Evolutionary conservation across 495 filamentous ascomycete species (phyloP).

Genomic region (Aspergillus diversus): DNA sequence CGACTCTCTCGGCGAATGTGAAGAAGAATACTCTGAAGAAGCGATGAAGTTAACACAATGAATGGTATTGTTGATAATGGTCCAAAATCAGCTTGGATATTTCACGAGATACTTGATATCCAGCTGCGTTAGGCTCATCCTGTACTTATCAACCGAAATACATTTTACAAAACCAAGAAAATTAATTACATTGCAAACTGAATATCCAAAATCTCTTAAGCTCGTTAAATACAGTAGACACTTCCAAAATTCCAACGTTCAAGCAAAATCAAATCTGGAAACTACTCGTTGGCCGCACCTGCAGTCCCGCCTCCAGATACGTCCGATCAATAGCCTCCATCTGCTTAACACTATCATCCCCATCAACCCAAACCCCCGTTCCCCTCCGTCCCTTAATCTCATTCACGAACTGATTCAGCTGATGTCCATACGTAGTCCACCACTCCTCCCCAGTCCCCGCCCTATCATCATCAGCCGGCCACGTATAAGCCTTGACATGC

Average conservation of each 20-base stretch:
- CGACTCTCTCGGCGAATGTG: no score
- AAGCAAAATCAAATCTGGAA: constrained; percentile 8
- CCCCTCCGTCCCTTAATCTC: constrained; percentile 45
- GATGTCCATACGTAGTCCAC: constrained; percentile 57
- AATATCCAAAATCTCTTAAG: no score
- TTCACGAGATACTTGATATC: no score
- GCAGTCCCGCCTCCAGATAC: constrained; percentile 51
- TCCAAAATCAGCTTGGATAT: no score
- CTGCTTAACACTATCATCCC: constrained; percentile 54
- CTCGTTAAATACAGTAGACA: no score
- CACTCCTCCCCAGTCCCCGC: constrained; percentile 21
- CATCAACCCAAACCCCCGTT: constrained; percentile 52
- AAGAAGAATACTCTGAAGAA: no score
- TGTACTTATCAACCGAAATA: no score
- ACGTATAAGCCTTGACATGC: constrained; percentile 51
- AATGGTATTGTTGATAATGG: no score
- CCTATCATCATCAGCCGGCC: constrained; percentile 40
- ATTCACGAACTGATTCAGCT: constrained; percentile 63
- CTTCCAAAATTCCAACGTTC: background rate
- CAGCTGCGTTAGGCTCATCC: no score
- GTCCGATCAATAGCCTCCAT: constrained; percentile 58
- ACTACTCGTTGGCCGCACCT: constrained; percentile 22
- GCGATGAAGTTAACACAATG: no score
- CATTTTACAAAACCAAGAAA: no score
- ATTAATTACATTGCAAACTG: no score